These are phyloP conservation scores for Obba rivulosa DNA, from an alignment of 768 basidiomycete genomes.

Conservation along the genomic window DNA sequence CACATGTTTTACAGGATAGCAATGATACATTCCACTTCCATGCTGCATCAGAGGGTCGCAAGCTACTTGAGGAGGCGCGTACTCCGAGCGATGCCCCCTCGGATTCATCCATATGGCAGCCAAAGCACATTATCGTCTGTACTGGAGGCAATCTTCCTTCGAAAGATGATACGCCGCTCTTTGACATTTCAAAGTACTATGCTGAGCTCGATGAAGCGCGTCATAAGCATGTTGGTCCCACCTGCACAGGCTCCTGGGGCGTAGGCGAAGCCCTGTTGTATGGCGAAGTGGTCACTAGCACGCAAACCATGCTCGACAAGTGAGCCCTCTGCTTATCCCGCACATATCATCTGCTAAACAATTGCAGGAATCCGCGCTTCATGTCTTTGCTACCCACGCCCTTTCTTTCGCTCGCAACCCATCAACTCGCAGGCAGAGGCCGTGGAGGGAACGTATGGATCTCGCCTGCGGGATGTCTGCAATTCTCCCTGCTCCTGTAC, in stretches of 20 bases:
- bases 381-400: slow-evolving; percentile 69
- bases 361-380: slow-evolving; percentile 68
- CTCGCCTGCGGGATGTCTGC: slow-evolving; percentile 85
- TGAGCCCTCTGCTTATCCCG: slow-evolving; percentile 32
- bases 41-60: slow-evolving; percentile 26
- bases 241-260: slow-evolving; percentile 36
- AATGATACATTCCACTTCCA: slow-evolving; percentile 72
- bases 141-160: slow-evolving; percentile 43
- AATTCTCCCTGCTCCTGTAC: slow-evolving; percentile 73
- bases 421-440: slow-evolving; percentile 84
- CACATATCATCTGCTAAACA: slow-evolving; percentile 2
- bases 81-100: slow-evolving; percentile 7
- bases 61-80: slow-evolving; percentile 24
- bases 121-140: slow-evolving; percentile 52
- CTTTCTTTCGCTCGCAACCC: slow-evolving; percentile 77
- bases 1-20: slow-evolving; percentile 48
- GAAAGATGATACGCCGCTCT: slow-evolving; percentile 59
- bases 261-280: slow-evolving; percentile 81
- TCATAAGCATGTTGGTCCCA: slow-evolving; percentile 21
- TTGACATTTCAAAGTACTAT: slow-evolving; percentile 63
- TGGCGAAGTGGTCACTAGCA: slow-evolving; percentile 87
- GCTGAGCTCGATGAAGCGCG: slow-evolving; percentile 35
- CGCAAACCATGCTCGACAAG: slow-evolving; percentile 94
- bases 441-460: slow-evolving; percentile 90
- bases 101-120: slow-evolving; percentile 35